Percentiles rank a stretch among this genome's conserved stretches.
These are phyloP conservation scores for Geosmithia putterillii DNA, from an alignment of 2,329 filamentous ascomycete genomes.

Conservation along the genomic window DNA sequence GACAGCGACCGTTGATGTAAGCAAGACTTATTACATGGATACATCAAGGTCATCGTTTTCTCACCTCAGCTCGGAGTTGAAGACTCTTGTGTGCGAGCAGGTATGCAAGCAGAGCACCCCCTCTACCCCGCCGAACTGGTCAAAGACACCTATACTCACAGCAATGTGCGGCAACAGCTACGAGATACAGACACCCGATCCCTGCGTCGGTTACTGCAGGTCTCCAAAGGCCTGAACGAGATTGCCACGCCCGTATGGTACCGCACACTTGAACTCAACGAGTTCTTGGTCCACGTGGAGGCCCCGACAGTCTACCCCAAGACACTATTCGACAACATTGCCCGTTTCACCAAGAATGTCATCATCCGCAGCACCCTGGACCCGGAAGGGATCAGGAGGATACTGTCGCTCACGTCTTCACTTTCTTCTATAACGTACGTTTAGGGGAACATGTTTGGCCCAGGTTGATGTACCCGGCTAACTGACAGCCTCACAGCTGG, in stretches of 20 bases:
- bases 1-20: background rate
- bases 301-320: slow-evolving; percentile 18
- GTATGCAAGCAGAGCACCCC: slow-evolving; percentile 17
- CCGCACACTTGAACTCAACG: slow-evolving; percentile 22
- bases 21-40: background rate
- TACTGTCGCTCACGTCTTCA: slow-evolving; percentile 11
- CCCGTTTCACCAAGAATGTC: slow-evolving; percentile 25
- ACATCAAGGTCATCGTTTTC: slow-evolving; percentile 6
- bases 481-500: slow-evolving; percentile 19
- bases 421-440: slow-evolving; percentile 2
- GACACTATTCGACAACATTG: slow-evolving; percentile 19
- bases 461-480: too few relatives aligned
- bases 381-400: slow-evolving; percentile 17
- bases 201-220: slow-evolving; percentile 19
- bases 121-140: background rate
- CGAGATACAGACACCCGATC: slow-evolving; percentile 20
- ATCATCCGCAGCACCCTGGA: slow-evolving; percentile 26
- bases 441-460: background rate
- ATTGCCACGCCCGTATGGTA: slow-evolving; percentile 31
- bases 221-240: slow-evolving; percentile 25
- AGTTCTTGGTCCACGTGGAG: slow-evolving; percentile 19
- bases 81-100: slow-evolving; percentile 27
- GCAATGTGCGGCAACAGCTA: slow-evolving; percentile 24
- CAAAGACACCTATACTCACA: too few relatives aligned
- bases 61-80: slow-evolving; percentile 27